Evolutionary conservation across 2,329 filamentous ascomycete species (phyloP).

Genomic region (Botryotinia convoluta): DNA sequence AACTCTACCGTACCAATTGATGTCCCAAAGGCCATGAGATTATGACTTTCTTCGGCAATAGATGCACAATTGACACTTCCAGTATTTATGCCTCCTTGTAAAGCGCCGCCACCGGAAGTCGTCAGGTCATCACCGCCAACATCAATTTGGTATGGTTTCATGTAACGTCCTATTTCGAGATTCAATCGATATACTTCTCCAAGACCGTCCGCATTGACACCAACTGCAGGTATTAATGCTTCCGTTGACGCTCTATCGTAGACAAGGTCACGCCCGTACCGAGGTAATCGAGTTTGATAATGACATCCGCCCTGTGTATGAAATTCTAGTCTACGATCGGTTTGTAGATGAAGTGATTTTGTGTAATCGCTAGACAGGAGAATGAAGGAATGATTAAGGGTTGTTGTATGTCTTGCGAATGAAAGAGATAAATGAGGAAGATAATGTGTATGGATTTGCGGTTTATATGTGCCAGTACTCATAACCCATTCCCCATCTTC

Average conservation of each 20-base stretch:
- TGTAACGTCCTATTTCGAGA: constrained; percentile 86
- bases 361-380: constrained; percentile 88
- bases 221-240: constrained; percentile 81
- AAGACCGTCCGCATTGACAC: constrained; percentile 78
- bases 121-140: constrained; percentile 78
- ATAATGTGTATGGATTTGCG: constrained; percentile 94
- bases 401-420: constrained; percentile 86
- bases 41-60: constrained; percentile 85
- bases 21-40: constrained; percentile 88
- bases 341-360: constrained; percentile 91
- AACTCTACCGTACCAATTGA: constrained; percentile 95
- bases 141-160: constrained; percentile 90
- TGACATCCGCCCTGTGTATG: constrained; percentile 87
- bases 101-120: constrained; percentile 63
- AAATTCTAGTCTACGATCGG: constrained; percentile 87
- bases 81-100: constrained; percentile 83
- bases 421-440: constrained; percentile 91
- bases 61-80: constrained; percentile 85
- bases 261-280: constrained; percentile 85
- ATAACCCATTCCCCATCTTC: constrained; percentile 98
- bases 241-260: constrained; percentile 83
- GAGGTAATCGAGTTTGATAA: constrained; percentile 82
- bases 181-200: constrained; percentile 94
- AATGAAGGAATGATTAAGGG: constrained; percentile 86
- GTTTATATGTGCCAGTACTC: constrained; percentile 77